Evolutionary conservation across 371 early-diverging fungal genomes (phyloP).

Genomic region (Rhizopus sp.): DNA sequence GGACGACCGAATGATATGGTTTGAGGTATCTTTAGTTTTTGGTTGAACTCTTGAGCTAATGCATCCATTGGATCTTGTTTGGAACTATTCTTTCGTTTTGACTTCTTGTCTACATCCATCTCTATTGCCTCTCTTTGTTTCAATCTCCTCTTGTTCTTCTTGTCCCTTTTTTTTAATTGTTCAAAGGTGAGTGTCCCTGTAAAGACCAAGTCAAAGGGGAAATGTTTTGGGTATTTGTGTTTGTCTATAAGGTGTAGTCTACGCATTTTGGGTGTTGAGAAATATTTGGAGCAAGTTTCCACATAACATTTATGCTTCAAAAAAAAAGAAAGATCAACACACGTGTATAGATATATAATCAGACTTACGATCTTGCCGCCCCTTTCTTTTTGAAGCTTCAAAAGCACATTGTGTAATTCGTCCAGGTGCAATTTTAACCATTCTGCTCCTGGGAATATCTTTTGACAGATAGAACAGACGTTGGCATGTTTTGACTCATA

Average conservation of each 20-base stretch:
- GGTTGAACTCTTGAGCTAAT: slow-evolving; percentile 6
- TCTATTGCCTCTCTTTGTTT: background rate
- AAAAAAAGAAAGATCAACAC: background rate
- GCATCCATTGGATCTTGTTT: slow-evolving; percentile 21
- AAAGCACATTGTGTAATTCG: slow-evolving; percentile 56
- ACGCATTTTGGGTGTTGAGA: slow-evolving; percentile 55
- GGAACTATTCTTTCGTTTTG: slow-evolving; percentile 6
- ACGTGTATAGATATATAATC: background rate
- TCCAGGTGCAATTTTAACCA: slow-evolving; percentile 60
- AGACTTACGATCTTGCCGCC: slow-evolving; percentile 62
- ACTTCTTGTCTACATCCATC: background rate
- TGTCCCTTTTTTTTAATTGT: slow-evolving; percentile 25
- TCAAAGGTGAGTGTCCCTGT: slow-evolving; percentile 50
- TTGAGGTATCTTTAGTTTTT: slow-evolving; percentile 30
- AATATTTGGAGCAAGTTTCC: slow-evolving; percentile 56
- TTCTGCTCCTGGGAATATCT: slow-evolving; percentile 51
- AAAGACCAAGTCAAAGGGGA: slow-evolving; percentile 65
- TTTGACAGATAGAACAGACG: slow-evolving; percentile 53
- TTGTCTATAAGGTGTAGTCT: slow-evolving; percentile 66
- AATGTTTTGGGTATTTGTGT: slow-evolving; percentile 65
- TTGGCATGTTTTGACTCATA: slow-evolving; percentile 59
- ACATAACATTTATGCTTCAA: slow-evolving; percentile 73
- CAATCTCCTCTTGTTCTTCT: slow-evolving; percentile 5
- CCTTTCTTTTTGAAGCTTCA: slow-evolving; percentile 52
- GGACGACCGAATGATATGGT: slow-evolving; percentile 42